phyloP scores from a whole-genome alignment of 2,329 filamentous ascomycete genomes.

The Zymoseptoria ardabiliae region DNA sequence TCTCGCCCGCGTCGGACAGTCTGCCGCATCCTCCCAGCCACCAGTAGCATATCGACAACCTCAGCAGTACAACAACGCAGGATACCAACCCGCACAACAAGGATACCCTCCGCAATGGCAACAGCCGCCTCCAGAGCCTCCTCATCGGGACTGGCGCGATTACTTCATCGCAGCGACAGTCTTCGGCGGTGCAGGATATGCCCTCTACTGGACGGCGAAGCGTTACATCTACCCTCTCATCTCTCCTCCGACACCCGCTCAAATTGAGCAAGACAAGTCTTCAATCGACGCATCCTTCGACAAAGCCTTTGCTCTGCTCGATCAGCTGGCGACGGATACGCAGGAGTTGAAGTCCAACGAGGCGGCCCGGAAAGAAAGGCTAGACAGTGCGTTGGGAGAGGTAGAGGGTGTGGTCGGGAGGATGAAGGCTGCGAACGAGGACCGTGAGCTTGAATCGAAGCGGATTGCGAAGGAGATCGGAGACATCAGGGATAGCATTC shows the following conservation, averaged over 20 bases:
- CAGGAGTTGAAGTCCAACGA: slow-evolving; percentile 80
- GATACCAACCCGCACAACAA: slow-evolving; percentile 29
- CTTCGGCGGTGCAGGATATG: slow-evolving; percentile 80
- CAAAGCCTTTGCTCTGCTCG: slow-evolving; percentile 80
- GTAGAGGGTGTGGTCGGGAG: slow-evolving; percentile 77
- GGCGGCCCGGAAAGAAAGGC: slow-evolving; percentile 69
- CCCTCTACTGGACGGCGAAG: slow-evolving; percentile 80
- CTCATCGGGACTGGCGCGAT: slow-evolving; percentile 89
- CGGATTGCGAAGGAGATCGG: slow-evolving; percentile 81
- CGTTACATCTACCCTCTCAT: slow-evolving; percentile 89
- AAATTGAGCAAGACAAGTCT: slow-evolving; percentile 89
- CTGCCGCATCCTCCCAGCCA: slow-evolving; percentile 38
- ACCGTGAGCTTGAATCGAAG: slow-evolving; percentile 80
- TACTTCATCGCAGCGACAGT: slow-evolving; percentile 99
- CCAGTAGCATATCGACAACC: slow-evolving; percentile 30
- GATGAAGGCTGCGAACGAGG: slow-evolving; percentile 71
- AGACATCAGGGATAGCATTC: slow-evolving; percentile 73
- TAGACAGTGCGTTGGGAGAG: slow-evolving; percentile 74
- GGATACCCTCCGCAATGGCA: slow-evolving; percentile 41
- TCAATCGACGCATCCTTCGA: slow-evolving; percentile 90
- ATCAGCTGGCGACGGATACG: slow-evolving; percentile 87
- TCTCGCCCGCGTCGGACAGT: slow-evolving; percentile 65
- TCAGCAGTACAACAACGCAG: slow-evolving; percentile 31
- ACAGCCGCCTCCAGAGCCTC: slow-evolving; percentile 52
- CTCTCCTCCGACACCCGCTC: slow-evolving; percentile 85